phyloP scores from a whole-genome alignment of 2,329 filamentous ascomycete genomes.

The Phaeoacremonium minimum region DNA sequence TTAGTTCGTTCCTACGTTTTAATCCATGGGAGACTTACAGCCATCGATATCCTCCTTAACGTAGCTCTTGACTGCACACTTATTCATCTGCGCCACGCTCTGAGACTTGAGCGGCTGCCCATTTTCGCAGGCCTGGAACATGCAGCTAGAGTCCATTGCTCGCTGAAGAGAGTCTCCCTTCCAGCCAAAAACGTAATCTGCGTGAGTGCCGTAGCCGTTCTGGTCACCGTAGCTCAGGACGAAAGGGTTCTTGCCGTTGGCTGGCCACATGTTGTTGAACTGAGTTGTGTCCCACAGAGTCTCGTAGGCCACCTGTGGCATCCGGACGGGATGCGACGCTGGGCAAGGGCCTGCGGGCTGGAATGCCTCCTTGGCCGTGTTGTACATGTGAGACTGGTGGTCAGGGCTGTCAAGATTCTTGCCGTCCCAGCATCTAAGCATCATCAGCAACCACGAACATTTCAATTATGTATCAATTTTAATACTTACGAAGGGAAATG shows the following conservation, averaged over 20 bases:
- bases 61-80: conserved; percentile 20
- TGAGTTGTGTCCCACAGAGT: conserved; percentile 37
- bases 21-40: conserved; percentile 13
- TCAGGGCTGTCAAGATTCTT: conserved; percentile 47
- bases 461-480: conserved; percentile 20
- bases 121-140: conserved; percentile 25
- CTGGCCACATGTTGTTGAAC: conserved; percentile 31
- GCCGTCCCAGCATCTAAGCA: conserved; percentile 64
- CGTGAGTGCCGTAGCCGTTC: conserved; percentile 22
- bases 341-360: conserved; percentile 17
- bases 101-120: conserved; percentile 25
- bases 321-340: conserved; percentile 20
- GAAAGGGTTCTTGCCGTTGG: conserved; percentile 24
- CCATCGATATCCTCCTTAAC: conserved; percentile 24
- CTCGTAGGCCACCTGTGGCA: conserved; percentile 33
- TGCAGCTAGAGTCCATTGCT: conserved; percentile 23
- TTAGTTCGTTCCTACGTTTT: background rate
- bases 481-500: conserved; percentile 29
- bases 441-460: too few relatives aligned
- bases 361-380: conserved; percentile 19
- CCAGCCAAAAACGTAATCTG: conserved; percentile 27
- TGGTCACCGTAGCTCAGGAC: conserved; percentile 19
- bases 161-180: conserved; percentile 24
- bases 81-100: conserved; percentile 24
- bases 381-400: conserved; percentile 33